phyloP scores from a whole-genome alignment of 202 grass and related monocot genomes.

The Setaria italica region DNA sequence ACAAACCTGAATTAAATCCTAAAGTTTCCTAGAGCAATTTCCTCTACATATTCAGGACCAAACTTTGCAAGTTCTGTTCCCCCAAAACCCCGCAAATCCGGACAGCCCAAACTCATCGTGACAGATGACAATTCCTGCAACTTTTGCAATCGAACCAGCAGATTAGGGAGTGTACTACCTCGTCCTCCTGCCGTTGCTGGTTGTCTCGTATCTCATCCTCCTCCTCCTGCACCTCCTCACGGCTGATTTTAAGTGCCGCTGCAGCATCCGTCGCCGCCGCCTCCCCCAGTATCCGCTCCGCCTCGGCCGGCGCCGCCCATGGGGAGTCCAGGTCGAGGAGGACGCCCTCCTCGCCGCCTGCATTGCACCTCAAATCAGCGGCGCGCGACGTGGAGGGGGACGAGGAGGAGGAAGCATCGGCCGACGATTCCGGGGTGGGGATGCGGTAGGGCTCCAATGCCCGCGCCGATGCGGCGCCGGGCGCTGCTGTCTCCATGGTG shows the following conservation, averaged over 20 bases:
- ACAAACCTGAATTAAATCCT: background rate
- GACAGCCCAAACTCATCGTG: background rate
- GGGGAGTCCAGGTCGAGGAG: constrained; percentile 35
- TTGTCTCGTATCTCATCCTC: constrained; percentile 47
- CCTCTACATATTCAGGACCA: background rate
- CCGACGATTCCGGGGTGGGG: background rate
- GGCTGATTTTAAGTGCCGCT: background rate
- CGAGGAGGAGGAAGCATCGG: background rate
- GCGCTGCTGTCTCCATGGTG: constrained; percentile 30
- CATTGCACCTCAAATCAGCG: background rate
- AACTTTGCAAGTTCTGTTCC: background rate
- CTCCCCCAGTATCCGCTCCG: constrained; percentile 3
- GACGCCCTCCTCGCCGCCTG: constrained; percentile 16
- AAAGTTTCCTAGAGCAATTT: background rate
- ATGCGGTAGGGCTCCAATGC: background rate
- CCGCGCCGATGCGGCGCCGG: background rate
- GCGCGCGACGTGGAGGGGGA: background rate
- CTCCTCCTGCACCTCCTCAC: background rate
- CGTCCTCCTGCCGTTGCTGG: constrained; percentile 52
- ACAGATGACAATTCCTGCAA: constrained; percentile 24
- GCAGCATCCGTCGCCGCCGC: background rate
- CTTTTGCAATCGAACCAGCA: constrained; percentile 43
- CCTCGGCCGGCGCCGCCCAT: constrained; percentile 37
- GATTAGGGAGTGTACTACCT: constrained; percentile 32
- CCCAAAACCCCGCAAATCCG: background rate